Evolutionary conservation across 805 yeast genomes (phyloP), one percentile per base, ranked within the genome.

Genomic region (Millerozyma miso): DNA sequence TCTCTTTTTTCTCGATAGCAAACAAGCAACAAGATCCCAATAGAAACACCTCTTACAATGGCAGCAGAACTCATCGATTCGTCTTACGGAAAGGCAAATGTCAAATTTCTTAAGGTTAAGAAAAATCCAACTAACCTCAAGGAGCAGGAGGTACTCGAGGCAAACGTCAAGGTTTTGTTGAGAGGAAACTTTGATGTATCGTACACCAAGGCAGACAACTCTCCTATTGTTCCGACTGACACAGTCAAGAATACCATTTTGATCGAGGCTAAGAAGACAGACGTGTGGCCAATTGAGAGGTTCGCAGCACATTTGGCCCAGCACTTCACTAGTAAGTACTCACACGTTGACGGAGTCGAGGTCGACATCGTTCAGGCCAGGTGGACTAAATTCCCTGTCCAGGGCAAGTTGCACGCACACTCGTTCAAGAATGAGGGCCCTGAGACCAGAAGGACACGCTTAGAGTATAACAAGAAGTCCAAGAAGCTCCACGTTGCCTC

Each of bases 201-300:
- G 3, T 90, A 86, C 73, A 90, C 96, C 39, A 58, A 83, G 45
- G 97, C 96, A 32, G 95, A 90, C 67, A 90, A 90, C 70, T 60
- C 85, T 2, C 78, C 85, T n/a, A 81, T 90, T 56, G 95, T 90
- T 39, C 97, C 97, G 45, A 90, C 97, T 6, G 96, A 89, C 65
- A 88, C 96, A 1, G 89, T 88, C 43, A 89, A 89, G 67, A 89
- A 89, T 74, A 89, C 96, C 40, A 80, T 87, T 50, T 74, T 85
- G 59, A 75, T 90, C 29, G 83, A 86, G 51, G 97, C 96, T 50
- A 86, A 85, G 67, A 81, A 77, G 58, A 75, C 79, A 39, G 87
- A 88, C 49, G 91, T 85, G 39, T 86, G 90, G 85, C 96, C 97
- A 46, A 83, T 86, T 51, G 97, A 90, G 74, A 74, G 84, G 44